Evolutionary conservation across 345 rosid genomes (phyloP).

Genomic region (Alliaria petiolata): DNA sequence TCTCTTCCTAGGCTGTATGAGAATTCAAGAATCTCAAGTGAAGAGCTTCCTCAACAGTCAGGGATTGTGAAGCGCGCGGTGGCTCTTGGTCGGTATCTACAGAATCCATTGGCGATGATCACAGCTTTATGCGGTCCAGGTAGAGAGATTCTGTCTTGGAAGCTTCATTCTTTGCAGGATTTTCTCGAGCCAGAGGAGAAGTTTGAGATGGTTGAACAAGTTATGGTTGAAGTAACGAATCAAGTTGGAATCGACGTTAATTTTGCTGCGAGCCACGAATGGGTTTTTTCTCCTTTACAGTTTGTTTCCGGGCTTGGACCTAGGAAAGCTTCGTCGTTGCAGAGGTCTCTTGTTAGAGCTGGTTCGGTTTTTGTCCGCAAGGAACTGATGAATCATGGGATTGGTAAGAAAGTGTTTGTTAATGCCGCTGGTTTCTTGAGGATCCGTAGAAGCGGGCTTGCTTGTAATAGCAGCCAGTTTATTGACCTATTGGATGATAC

Average conservation of each 20-base stretch:
- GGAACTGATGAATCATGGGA: constrained; percentile 63
- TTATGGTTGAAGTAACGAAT: constrained; percentile 75
- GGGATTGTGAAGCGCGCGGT: constrained; percentile 82
- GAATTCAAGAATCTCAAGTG: constrained; percentile 72
- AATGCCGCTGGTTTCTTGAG: constrained; percentile 84
- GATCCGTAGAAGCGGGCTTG: constrained; percentile 73
- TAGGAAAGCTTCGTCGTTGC: constrained; percentile 79
- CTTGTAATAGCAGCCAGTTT: constrained; percentile 73
- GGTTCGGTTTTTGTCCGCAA: constrained; percentile 72
- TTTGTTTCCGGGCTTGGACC: constrained; percentile 86
- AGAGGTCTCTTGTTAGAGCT: constrained; percentile 74
- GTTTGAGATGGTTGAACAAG: constrained; percentile 69
- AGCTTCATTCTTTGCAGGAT: constrained; percentile 55
- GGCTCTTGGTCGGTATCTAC: constrained; percentile 82
- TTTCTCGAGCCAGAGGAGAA: constrained; percentile 78
- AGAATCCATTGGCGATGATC: constrained; percentile 82
- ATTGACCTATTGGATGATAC: constrained; percentile 84
- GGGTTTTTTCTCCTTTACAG: constrained; percentile 81
- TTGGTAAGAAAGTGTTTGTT: constrained; percentile 77
- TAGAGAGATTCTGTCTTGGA: constrained; percentile 83
- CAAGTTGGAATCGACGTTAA: constrained; percentile 84
- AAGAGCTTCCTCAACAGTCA: constrained; percentile 63
- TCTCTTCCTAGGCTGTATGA: constrained; percentile 76
- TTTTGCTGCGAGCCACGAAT: constrained; percentile 72
- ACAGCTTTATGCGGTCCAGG: constrained; percentile 77